phyloP scores from a whole-genome alignment of 805 yeast genomes.

The Barnettozyma pratensis region DNA sequence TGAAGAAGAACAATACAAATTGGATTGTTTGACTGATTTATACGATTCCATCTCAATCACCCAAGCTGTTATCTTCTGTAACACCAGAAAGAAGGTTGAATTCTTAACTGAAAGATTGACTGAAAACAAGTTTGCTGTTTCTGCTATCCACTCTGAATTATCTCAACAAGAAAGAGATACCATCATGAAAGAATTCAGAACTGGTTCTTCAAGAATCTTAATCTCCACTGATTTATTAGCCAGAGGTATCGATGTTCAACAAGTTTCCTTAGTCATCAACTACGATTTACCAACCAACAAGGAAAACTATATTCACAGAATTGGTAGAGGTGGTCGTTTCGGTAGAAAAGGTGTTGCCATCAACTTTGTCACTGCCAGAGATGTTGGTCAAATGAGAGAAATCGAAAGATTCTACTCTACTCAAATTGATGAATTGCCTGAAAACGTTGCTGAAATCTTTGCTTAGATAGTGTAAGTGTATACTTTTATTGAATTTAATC shows the following conservation, averaged over 20 bases:
- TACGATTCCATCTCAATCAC: slow-evolving; percentile 95
- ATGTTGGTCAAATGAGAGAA: slow-evolving; percentile 69
- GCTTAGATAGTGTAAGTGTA: slow-evolving; percentile 5
- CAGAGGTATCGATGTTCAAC: slow-evolving; percentile 97
- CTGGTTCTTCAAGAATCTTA: slow-evolving; percentile 88
- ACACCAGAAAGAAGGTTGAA: slow-evolving; percentile 92
- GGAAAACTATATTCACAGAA: slow-evolving; percentile 95
- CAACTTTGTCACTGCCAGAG: slow-evolving; percentile 83
- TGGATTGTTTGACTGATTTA: slow-evolving; percentile 89
- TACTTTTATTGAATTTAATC: background rate
- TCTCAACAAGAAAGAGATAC: slow-evolving; percentile 89
- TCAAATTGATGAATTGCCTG: slow-evolving; percentile 92
- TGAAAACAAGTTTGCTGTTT: slow-evolving; percentile 82
- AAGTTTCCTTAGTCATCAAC: slow-evolving; percentile 90
- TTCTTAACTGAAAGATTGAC: slow-evolving; percentile 71
- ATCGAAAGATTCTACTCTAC: slow-evolving; percentile 88
- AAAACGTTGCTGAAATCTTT: slow-evolving; percentile 44
- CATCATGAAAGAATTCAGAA: slow-evolving; percentile 93
- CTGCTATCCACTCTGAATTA: slow-evolving; percentile 95
- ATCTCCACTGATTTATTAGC: slow-evolving; percentile 96
- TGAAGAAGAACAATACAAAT: slow-evolving; percentile 90
- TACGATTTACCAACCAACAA: slow-evolving; percentile 87
- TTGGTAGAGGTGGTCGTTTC: slow-evolving; percentile 97
- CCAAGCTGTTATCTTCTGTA: slow-evolving; percentile 97
- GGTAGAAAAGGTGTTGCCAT: slow-evolving; percentile 98